Evolutionary conservation across 495 filamentous ascomycete species (phyloP).

Genomic region (Trichoderma virens): DNA sequence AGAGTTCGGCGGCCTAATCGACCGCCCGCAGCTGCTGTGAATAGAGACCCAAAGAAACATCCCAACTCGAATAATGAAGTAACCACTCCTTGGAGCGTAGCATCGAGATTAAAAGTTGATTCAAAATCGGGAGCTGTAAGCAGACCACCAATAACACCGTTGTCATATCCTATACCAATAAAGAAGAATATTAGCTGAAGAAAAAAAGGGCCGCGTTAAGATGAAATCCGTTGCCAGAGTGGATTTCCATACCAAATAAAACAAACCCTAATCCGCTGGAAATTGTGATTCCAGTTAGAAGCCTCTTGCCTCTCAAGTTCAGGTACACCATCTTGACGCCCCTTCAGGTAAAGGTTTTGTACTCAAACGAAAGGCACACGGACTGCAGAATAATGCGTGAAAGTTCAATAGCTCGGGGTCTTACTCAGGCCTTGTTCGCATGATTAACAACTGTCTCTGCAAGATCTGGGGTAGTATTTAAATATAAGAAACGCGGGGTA

Average conservation of each 20-base stretch:
- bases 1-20: background rate
- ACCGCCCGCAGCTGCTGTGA: background rate
- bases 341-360: background rate
- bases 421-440: too few relatives aligned
- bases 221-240: too few relatives aligned
- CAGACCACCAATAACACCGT: background rate
- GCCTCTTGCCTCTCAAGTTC: background rate
- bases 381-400: too few relatives aligned
- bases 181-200: background rate
- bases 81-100: background rate
- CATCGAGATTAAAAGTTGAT: background rate
- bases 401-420: too few relatives aligned
- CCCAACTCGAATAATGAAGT: background rate
- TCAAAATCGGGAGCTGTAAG: slow-evolving; percentile 1
- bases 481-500: background rate
- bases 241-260: background rate
- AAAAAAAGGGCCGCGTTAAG: too few relatives aligned
- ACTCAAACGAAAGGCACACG: too few relatives aligned
- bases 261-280: background rate
- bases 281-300: background rate
- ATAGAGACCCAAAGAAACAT: background rate
- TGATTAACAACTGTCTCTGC: background rate
- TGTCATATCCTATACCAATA: background rate
- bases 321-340: background rate
- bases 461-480: slow-evolving; percentile 2